Percentiles rank a stretch among this genome's conserved stretches.
These are phyloP conservation scores for Coemansia sp. DNA, from an alignment of 192 early-diverging fungal species.

Conservation along the genomic window DNA sequence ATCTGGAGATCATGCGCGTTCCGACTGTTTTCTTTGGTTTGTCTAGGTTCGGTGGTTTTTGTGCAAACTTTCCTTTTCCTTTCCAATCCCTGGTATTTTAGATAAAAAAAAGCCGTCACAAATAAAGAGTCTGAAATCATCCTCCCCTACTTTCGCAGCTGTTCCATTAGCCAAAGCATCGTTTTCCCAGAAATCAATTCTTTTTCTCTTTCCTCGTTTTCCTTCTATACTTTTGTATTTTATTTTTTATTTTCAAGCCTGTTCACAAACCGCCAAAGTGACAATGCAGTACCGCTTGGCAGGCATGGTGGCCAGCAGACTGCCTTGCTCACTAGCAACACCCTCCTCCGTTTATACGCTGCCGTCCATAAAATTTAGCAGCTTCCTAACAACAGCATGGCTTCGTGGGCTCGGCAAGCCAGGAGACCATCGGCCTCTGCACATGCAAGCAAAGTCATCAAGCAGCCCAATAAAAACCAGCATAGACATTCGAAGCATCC, in stretches of 20 bases:
- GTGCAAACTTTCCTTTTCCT: too few relatives aligned
- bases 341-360: not conserved
- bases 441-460: not conserved
- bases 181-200: not conserved
- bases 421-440: not conserved
- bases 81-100: too few relatives aligned
- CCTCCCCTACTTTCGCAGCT: not conserved
- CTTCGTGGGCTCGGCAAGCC: not conserved
- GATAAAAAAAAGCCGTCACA: constrained; percentile 8
- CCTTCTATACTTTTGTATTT: not conserved
- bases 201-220: not conserved
- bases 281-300: constrained; percentile 9
- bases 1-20: too few relatives aligned
- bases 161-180: too few relatives aligned
- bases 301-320: constrained; percentile 5
- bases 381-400: not conserved
- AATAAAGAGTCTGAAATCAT: not conserved
- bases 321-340: not conserved
- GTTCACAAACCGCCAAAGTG: not conserved
- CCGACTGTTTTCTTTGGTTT: too few relatives aligned
- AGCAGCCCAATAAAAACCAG: not conserved
- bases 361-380: not conserved
- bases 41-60: too few relatives aligned
- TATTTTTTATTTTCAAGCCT: not conserved
- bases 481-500: not conserved